Evolutionary conservation across 2,329 filamentous ascomycete genomes (phyloP).

Genomic region (Diaporthe ampelina): DNA sequence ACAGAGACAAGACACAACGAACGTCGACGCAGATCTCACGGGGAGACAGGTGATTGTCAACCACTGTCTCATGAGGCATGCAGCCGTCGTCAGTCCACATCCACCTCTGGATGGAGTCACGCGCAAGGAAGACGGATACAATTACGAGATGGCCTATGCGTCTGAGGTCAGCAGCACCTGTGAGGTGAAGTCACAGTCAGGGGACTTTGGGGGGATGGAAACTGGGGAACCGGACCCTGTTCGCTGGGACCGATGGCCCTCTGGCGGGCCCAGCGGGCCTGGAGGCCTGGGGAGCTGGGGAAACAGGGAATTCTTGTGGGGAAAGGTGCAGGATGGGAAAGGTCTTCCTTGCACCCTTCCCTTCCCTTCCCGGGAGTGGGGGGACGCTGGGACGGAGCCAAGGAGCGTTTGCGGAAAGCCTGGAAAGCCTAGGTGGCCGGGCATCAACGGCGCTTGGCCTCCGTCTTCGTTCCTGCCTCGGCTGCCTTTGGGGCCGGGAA

Average conservation of each 20-base stretch:
- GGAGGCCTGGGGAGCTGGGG: conserved; percentile 15
- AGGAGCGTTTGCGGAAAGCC: conserved; percentile 1
- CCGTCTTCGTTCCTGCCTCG: not conserved
- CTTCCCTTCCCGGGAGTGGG: conserved; percentile 10
- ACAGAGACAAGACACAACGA: not conserved
- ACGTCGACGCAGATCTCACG: not conserved
- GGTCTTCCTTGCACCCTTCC: not conserved
- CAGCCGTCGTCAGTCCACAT: conserved; percentile 23
- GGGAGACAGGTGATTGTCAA: conserved; percentile 15
- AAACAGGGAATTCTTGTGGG: conserved; percentile 23
- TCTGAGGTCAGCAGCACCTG: conserved; percentile 28
- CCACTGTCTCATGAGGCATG: conserved; percentile 13
- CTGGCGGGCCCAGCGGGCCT: conserved; percentile 1
- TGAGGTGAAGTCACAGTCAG: conserved; percentile 16
- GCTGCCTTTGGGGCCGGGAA: not conserved
- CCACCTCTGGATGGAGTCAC: conserved; percentile 17
- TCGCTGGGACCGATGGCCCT: not conserved
- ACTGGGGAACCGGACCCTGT: not conserved
- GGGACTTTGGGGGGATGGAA: not conserved
- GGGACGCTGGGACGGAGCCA: conserved; percentile 6
- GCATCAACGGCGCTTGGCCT: conserved; percentile 10
- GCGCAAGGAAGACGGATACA: conserved; percentile 9
- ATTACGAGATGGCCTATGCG: conserved; percentile 21
- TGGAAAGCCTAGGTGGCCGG: not conserved
- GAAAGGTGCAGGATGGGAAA: not conserved